Base-by-base conservation (phyloP, 2,329 filamentous ascomycete species). In the Cladophialophora psammophila region DNA sequence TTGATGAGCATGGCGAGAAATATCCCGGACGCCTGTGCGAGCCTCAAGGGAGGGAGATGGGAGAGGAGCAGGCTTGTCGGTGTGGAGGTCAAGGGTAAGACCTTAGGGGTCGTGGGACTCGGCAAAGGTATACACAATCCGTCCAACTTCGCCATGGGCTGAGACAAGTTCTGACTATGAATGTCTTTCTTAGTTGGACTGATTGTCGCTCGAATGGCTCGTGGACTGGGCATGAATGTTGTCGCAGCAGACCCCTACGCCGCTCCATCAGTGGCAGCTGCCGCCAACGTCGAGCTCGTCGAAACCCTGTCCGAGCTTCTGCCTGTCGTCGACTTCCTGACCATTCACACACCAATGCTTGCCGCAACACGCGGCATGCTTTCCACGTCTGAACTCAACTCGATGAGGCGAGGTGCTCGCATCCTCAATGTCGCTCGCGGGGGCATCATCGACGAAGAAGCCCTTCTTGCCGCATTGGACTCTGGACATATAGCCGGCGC, bases 371-470 rank as follows among this genome's bases (percentile, higher is more conserved):
- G 90, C 65, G 90, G 91, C 63, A 85, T 95, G 78, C 87, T 95
- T 26, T 86, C 88, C 0, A 86, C 86, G 53, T 78, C 82, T 0
- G 90, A 94, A 76, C 79, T 94, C 8, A 81, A 81, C 26, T 83
- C 82, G 8, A 94, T 95, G 91, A 93, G 92, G 75, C 83, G 82
- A 18, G 90, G 90, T 8, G 89, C 91, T 0, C 84, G 90, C 3
- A 88, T 94, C 6, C 82, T 95, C 61, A 95, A 95, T 69, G 91
- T 94, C 0, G 91, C 91, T 1, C 83, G 92, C 36, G 92, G 92
- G 1, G 92, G 91, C 0, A 91, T 94, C 60, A 90, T 94, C 70
- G 91, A 94, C 66, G 92, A 95, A 76, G 83, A 83, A 1, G 91
- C 91, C 0, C 81, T 95, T 3, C 81, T 94, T 0, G 85, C 85